Percentiles rank a stretch among this genome's conserved stretches.
phyloP scores from a whole-genome alignment of 192 early-diverging fungal genomes.

The Entrophospora sp. region DNA sequence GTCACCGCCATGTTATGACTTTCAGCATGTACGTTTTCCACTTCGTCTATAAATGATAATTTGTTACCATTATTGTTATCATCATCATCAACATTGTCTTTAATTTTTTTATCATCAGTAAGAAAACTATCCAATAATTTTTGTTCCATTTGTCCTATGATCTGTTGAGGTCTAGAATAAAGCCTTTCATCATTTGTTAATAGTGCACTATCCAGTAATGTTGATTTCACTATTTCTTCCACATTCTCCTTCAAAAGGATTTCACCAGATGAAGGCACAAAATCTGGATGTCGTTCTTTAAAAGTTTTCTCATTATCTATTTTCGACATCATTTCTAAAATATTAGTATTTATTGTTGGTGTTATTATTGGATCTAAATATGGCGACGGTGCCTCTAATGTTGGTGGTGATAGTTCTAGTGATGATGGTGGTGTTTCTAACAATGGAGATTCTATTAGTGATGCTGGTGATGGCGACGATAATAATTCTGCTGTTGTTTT shows the following conservation, averaged over 20 bases:
- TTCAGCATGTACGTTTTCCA: neutral
- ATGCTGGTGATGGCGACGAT: neutral
- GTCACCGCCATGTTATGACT: constrained; percentile 8
- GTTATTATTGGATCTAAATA: neutral
- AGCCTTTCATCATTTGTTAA: neutral
- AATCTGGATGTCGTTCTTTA: neutral
- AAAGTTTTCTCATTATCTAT: neutral
- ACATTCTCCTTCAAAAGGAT: neutral
- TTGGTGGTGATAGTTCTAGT: neutral
- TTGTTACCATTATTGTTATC: neutral
- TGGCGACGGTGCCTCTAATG: neutral
- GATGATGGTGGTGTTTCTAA: neutral
- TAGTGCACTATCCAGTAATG: neutral
- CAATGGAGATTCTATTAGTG: neutral
- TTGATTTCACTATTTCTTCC: neutral
- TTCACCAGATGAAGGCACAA: neutral
- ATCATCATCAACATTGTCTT: neutral
- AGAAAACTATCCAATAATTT: neutral
- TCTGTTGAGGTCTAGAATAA: neutral
- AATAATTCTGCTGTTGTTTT: neutral
- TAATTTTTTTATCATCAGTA: neutral
- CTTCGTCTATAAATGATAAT: neutral
- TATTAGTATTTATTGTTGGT: neutral
- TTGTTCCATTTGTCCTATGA: neutral
- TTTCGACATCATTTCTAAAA: neutral